A percentile compares a stretch with the other conserved stretches of the same genome.
phyloP scores from a whole-genome alignment of 2,329 filamentous ascomycete genomes.

The Volutella citrinella region DNA sequence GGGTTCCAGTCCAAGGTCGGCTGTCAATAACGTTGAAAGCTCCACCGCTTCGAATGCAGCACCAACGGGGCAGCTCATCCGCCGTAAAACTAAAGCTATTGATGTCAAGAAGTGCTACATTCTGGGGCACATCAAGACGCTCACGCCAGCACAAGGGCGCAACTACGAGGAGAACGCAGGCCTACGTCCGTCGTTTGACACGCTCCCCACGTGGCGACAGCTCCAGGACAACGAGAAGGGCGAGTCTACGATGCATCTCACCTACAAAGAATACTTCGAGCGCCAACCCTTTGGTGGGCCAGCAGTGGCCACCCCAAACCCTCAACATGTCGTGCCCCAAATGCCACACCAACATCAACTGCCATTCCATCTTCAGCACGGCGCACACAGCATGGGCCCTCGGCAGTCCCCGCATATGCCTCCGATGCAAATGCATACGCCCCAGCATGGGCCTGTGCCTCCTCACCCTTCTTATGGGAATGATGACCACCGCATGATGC shows the following conservation, averaged over 20 bases:
- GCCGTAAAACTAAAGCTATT: conserved; percentile 69
- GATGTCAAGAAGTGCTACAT: conserved; percentile 67
- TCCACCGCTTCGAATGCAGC: conserved; percentile 16
- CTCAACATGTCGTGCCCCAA: conserved; percentile 66
- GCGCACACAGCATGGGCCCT: conserved; percentile 63
- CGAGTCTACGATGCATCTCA: conserved; percentile 61
- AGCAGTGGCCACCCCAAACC: conserved; percentile 66
- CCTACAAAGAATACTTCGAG: conserved; percentile 79
- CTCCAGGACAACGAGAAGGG: conserved; percentile 68
- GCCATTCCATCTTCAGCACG: conserved; percentile 77
- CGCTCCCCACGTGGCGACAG: conserved; percentile 79
- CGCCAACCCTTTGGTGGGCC: conserved; percentile 54
- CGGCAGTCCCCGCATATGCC: conserved; percentile 73
- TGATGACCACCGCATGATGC: conserved; percentile 88
- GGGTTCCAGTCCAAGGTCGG: conserved; percentile 68
- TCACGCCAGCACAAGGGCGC: conserved; percentile 49
- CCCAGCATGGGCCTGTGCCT: conserved; percentile 66
- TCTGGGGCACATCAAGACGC: conserved; percentile 50
- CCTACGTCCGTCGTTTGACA: conserved; percentile 82
- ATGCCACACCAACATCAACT: conserved; percentile 81
- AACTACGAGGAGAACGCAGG: conserved; percentile 76
- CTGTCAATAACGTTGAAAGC: conserved; percentile 47
- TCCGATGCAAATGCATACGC: conserved; percentile 72
- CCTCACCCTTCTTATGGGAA: conserved; percentile 66
- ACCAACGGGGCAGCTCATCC: conserved; percentile 49